These are phyloP conservation scores for Didymella glomerata DNA, from an alignment of 2,329 filamentous ascomycete species.

Conservation along the genomic window DNA sequence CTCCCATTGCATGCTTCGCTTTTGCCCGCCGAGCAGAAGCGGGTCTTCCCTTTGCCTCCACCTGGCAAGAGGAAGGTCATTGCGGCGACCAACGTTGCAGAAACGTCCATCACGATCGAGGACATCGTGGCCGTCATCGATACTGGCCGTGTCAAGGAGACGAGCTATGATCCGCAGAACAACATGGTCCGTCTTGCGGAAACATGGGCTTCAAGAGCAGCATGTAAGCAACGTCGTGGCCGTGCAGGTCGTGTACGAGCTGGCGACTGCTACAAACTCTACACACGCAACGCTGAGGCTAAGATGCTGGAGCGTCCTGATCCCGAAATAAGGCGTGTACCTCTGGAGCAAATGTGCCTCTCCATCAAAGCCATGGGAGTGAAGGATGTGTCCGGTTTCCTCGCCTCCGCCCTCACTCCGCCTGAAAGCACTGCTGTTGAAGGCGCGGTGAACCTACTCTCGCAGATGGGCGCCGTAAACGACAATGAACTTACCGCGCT, in stretches of 20 bases:
- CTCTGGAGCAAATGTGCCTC: conserved; percentile 91
- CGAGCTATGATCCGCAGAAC: conserved; percentile 87
- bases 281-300: conserved; percentile 81
- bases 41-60: conserved; percentile 81
- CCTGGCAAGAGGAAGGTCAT: conserved; percentile 88
- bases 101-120: conserved; percentile 98
- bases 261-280: conserved; percentile 94
- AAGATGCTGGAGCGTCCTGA: conserved; percentile 90
- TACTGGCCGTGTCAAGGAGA: conserved; percentile 94
- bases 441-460: conserved; percentile 79
- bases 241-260: conserved; percentile 92
- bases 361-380: conserved; percentile 96
- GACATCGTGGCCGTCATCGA: conserved; percentile 97
- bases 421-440: conserved; percentile 86
- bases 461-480: conserved; percentile 87
- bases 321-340: conserved; percentile 91
- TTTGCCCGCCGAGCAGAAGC: conserved; percentile 84
- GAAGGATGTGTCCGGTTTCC: conserved; percentile 78
- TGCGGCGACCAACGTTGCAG: conserved; percentile 94
- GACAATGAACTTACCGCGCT: conserved; percentile 88
- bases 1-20: conserved; percentile 92
- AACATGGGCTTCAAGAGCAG: conserved; percentile 92
- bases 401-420: conserved; percentile 86
- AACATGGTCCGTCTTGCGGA: conserved; percentile 96
- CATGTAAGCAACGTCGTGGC: conserved; percentile 92